phyloP scores from a whole-genome alignment of 495 filamentous ascomycete species.

The Astrocystis sublimbata region DNA sequence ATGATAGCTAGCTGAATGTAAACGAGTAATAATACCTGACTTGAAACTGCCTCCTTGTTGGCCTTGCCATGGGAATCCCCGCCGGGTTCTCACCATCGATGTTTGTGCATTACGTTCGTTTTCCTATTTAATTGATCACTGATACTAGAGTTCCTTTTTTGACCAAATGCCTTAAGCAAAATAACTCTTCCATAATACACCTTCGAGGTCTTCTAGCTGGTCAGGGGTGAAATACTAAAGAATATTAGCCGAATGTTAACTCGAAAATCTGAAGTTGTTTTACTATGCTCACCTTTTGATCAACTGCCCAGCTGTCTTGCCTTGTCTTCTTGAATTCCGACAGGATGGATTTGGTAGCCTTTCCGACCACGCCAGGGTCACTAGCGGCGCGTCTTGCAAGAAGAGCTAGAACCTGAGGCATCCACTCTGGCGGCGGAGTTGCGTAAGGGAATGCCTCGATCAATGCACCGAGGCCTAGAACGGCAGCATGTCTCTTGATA shows the following conservation, averaged over 20 bases:
- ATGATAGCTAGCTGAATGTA: not conserved
- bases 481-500: slow-evolving; percentile 83
- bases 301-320: slow-evolving; percentile 97
- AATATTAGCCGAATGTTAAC: slow-evolving; percentile 43
- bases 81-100: not conserved
- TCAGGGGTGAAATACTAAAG: slow-evolving; percentile 84
- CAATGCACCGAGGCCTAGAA: slow-evolving; percentile 86
- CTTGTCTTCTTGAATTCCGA: slow-evolving; percentile 99
- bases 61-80: not conserved
- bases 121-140: not conserved
- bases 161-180: slow-evolving; percentile 64
- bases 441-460: slow-evolving; percentile 97
- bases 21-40: not conserved
- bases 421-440: slow-evolving; percentile 88
- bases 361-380: slow-evolving; percentile 90
- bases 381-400: slow-evolving; percentile 81
- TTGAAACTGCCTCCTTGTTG: not conserved
- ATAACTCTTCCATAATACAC: slow-evolving; percentile 99
- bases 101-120: not conserved
- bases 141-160: not conserved
- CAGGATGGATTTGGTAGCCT: slow-evolving; percentile 93
- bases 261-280: not conserved
- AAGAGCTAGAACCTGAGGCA: slow-evolving; percentile 87
- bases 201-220: slow-evolving; percentile 92
- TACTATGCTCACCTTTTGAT: slow-evolving; percentile 88